Base-by-base conservation (phyloP, 352 stramenopile species). In the Phytophthora vignae region DNA sequence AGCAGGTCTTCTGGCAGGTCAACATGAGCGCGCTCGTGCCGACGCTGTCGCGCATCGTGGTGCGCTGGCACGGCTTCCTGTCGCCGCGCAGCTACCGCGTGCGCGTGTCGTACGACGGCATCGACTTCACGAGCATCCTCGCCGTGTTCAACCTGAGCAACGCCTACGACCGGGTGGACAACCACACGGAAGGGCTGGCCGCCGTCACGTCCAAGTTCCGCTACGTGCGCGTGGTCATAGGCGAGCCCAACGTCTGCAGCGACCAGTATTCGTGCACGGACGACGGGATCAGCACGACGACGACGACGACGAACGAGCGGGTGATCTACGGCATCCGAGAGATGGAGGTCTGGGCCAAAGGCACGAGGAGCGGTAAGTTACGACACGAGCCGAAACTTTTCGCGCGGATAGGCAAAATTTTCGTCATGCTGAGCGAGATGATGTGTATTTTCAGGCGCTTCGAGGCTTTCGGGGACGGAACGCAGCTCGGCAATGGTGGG, bases 41-140 rank as follows among this genome's bases (percentile, higher is more conserved):
- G 4, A 69, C 68, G 1, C 66, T 92, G n/a, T 74, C 74, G 40
- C 80, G 87, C 12, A 79, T 94, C 53, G 73, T 95, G 27, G 79
- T 95, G 49, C 86, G 83, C 0, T 95, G 86, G 88, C 85, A 95
- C 71, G 87, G 87, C 21, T 94, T 86, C 76, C 58, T 93, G 60
- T 81, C 84, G 17, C 83, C 86, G 0, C 33, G 73, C n/a, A 76
- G 55, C 62, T 94, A 91, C 60, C 74, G 71, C 38, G 60, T 95
- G 27, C 82, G 83, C 22, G 81, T 92, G 36, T 93, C 87, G 50
- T 89, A 83, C 56, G 63, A 77, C 55, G 88, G 87, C 46, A 60
- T 81, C 11, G 80, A 84, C 42, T 94, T 93, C 70, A 81, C 81
- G 60, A 92, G 82, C 17, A 82, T 91, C 55, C 40, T 81, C 2